Evolutionary conservation across 2,329 filamentous ascomycete genomes (phyloP).

Genomic region (Drechslerella coelobrocha): DNA sequence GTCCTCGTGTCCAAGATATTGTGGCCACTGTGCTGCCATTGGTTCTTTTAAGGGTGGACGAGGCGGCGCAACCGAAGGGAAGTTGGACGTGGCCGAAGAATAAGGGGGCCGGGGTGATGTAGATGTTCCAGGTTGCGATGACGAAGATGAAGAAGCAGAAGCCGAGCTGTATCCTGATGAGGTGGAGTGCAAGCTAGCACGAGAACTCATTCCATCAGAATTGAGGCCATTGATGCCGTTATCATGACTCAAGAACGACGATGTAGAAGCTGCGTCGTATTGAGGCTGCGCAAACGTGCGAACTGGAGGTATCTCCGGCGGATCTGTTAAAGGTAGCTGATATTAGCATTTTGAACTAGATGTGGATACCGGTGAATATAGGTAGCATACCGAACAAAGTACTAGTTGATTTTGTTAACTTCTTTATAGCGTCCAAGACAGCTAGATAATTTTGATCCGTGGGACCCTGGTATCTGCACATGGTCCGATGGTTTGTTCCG

Average conservation of each 20-base stretch:
- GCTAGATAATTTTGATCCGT: constrained; percentile 43
- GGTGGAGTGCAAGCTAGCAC: constrained; percentile 13
- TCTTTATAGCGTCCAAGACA: constrained; percentile 39
- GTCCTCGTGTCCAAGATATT: constrained; percentile 25
- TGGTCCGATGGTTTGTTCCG: constrained; percentile 37
- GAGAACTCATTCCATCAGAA: constrained; percentile 12
- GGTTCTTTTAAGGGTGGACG: constrained; percentile 35
- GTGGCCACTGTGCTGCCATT: constrained; percentile 11
- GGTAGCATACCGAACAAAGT: constrained; percentile 35
- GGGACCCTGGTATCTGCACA: constrained; percentile 36
- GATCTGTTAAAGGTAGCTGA: constrained; percentile 6
- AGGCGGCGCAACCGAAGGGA: constrained; percentile 5
- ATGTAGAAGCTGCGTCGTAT: constrained; percentile 28
- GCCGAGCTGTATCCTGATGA: constrained; percentile 19
- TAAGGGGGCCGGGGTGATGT: constrained; percentile 7
- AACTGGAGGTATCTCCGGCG: constrained; percentile 15
- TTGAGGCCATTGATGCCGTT: constrained; percentile 14
- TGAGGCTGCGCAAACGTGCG: constrained; percentile 2
- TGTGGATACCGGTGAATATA: not conserved
- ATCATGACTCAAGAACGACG: constrained; percentile 24
- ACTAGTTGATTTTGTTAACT: constrained; percentile 29
- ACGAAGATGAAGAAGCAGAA: too few relatives aligned
- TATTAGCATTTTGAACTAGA: not conserved
- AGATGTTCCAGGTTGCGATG: constrained; percentile 9
- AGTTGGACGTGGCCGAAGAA: not conserved